phyloP scores from a whole-genome alignment of 176 grass and related monocot species.

The Oryza glumipatula region DNA sequence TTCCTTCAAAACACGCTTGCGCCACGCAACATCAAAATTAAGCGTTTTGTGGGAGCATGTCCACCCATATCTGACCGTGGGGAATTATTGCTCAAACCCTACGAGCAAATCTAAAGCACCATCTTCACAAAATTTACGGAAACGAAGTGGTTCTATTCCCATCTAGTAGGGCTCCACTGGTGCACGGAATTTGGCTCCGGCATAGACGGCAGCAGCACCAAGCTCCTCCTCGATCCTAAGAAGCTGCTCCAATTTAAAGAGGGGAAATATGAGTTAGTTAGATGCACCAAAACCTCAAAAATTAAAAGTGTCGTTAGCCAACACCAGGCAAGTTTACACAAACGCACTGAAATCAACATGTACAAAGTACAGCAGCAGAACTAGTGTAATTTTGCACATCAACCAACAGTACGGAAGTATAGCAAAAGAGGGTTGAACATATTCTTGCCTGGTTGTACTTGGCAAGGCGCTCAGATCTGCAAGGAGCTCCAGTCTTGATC shows the following conservation, averaged over 20 bases:
- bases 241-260: conserved; percentile 46
- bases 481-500: conserved; percentile 94
- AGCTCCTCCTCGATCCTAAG: conserved; percentile 95
- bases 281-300: background rate
- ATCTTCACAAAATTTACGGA: conserved; percentile 33
- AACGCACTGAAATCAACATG: too few relatives aligned
- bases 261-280: background rate
- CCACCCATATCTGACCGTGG: conserved; percentile 1
- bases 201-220: conserved; percentile 66
- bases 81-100: conserved; percentile 39
- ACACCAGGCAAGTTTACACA: background rate
- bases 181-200: conserved; percentile 73
- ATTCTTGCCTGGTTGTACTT: conserved; percentile 88
- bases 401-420: background rate
- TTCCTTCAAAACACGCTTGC: background rate
- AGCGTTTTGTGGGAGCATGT: background rate
- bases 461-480: conserved; percentile 91
- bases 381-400: background rate
- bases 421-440: background rate
- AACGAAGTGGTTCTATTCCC: background rate
- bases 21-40: conserved; percentile 10
- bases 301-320: background rate
- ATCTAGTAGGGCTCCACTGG: conserved; percentile 78
- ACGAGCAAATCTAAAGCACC: background rate
- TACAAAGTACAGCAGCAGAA: too few relatives aligned